Base-by-base conservation (phyloP, 345 rosid species). In the Cardamine resedifolia region DNA sequence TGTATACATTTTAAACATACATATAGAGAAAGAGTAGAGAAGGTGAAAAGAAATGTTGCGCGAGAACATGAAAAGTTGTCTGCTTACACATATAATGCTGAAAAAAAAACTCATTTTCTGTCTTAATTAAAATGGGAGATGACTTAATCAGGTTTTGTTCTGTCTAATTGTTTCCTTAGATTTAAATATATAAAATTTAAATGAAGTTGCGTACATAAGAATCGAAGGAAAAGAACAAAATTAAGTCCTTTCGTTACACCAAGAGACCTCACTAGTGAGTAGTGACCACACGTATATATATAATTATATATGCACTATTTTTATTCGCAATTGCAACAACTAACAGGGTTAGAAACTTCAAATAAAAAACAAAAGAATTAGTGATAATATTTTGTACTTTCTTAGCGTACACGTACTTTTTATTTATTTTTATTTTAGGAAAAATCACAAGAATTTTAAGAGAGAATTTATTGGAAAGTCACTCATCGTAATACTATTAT, bases 51-150 rank as follows among this genome's bases (percentile, higher is more conserved):
- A 45, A 55, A 55, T 69, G 65, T 76, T 69, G 70, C 70, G 75
- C 70, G 75, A 76, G 79, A 76, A 69, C 59, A 62, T 45, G 74
- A 69, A 76, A 75, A 36, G 75, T 62, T 76, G 79, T 76, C 79
- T 76, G 75, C 79, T 76, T 62, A 75, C 11, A 53, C 74, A 45
- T 24, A 53, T 69, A 76, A 56, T 76, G 75, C 70, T 69, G 79
- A 68, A 74, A 68, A 68, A 69, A 21, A 63, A 28, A 2, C n/a
- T 59, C 58, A 24, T 45, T 48, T 36, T 60, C 23, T 49, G 21
- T 67, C 48, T 50, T 75, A 31, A 61, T 61, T 68, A 43, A 68
- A 52, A 31, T 68, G 58, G 69, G 69, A 68, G 79, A 75, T 75
- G 79, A 63, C 75, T 69, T 55, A 62, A 55, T 76, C 75, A 69